Evolutionary conservation across 495 filamentous ascomycete genomes (phyloP).

Genomic region (Penicillium psychrofluorescens): DNA sequence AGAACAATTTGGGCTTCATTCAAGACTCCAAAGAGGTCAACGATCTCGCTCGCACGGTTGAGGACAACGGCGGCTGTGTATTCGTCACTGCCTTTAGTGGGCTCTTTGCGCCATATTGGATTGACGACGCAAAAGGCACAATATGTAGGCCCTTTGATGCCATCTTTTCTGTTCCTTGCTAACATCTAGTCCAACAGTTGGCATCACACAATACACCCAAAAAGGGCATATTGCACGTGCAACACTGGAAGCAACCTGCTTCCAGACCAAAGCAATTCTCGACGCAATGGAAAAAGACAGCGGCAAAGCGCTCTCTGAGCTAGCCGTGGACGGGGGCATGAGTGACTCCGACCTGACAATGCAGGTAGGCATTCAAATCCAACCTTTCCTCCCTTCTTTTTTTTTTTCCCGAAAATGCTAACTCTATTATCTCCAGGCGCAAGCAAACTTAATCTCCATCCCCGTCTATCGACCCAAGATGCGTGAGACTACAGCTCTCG

Average conservation of each 20-base stretch:
- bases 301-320: constrained; percentile 64
- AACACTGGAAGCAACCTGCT: constrained; percentile 91
- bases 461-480: constrained; percentile 50
- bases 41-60: constrained; percentile 69
- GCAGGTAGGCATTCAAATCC: constrained; percentile 45
- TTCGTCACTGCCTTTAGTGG: constrained; percentile 97
- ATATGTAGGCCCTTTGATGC: constrained; percentile 50
- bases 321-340: constrained; percentile 93
- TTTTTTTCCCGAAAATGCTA: neutral
- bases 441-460: constrained; percentile 38
- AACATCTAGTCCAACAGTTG: constrained; percentile 47
- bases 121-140: constrained; percentile 90
- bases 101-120: constrained; percentile 95
- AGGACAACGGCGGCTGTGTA: constrained; percentile 84
- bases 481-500: constrained; percentile 90
- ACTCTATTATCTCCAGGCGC: constrained; percentile 18
- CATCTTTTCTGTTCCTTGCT: constrained; percentile 1
- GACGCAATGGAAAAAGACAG: constrained; percentile 94
- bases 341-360: constrained; percentile 88
- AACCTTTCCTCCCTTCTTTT: neutral
- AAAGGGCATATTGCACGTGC: constrained; percentile 89
- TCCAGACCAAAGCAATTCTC: constrained; percentile 90
- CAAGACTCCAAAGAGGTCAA: constrained; percentile 67
- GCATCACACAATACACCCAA: constrained; percentile 86
- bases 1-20: constrained; percentile 80